Evolutionary conservation across 2,329 filamentous ascomycete genomes (phyloP), one percentile per base, ranked within the genome.

Genomic region (Drechslera avenae): DNA sequence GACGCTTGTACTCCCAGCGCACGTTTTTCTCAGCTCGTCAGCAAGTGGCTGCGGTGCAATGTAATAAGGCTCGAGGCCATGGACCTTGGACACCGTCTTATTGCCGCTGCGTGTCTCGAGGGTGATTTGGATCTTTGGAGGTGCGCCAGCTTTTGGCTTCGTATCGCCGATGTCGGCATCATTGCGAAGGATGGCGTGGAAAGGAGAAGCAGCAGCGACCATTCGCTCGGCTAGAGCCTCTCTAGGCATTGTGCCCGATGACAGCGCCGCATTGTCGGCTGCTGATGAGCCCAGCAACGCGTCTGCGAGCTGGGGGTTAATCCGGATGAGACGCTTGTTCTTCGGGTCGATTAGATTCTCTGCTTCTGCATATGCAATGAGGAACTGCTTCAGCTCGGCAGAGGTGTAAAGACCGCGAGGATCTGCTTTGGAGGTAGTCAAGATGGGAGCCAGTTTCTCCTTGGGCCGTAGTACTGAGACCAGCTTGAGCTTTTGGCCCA

Each of bases 1-100:
- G 1, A 88, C 83, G 52, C 83, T 86, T 10, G 85, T 86, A 50
- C 81, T 84, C n/a, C 86, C 85, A 2, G 86, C 86, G 65, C 86
- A 88, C 26, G 82, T 81, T 73, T 86, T 88, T 62, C 86, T 79
- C 60, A 89, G 63, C 66, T 88, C 86, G 52, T 87, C 86, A 2
- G 85, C 84, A 46, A 88, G 73, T 2, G 82, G 72, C 37, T 79
- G 79, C 0, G 86, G 83, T 14, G 81, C 78, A 35, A 88, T 81
- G 19, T 81, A 79, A 59, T 86, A 88, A 0, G 79, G 72, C 60
- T 88, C 86, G 23, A 88, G 65, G 3, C 83, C 84, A 13, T 78
- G 80, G 1, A 87, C 76, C 59, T 83, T 85, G 3, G 86, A 88
- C 2, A 85, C 83, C 2, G 81, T 84, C 71, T 88, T 88, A 49